Evolutionary conservation across 257 asterid genomes (phyloP).

Genomic region (Primulina huaijiensis): DNA sequence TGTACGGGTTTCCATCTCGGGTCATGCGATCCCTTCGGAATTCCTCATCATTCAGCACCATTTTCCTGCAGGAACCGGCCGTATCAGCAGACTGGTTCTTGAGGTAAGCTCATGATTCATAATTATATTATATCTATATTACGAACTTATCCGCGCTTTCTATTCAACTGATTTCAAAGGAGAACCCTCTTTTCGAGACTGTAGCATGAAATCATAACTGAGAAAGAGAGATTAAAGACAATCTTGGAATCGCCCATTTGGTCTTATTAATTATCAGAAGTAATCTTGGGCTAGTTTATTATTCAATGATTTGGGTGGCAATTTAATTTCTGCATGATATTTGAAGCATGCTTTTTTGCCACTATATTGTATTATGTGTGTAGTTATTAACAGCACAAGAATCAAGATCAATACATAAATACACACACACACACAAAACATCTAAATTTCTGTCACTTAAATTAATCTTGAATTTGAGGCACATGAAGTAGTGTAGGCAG

Average conservation of each 20-base stretch:
- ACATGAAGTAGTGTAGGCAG: neutral
- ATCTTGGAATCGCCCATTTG: too few relatives aligned
- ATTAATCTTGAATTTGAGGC: neutral
- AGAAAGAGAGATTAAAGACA: too few relatives aligned
- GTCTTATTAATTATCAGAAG: neutral
- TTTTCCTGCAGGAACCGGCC: neutral
- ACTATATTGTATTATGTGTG: too few relatives aligned
- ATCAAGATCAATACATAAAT: too few relatives aligned
- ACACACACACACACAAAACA: too few relatives aligned
- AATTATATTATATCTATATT: too few relatives aligned
- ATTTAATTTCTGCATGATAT: neutral
- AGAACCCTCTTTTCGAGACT: neutral
- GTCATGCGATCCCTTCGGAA: neutral
- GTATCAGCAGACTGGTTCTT: neutral
- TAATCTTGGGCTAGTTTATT: neutral
- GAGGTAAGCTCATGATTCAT: neutral
- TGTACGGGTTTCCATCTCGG: neutral
- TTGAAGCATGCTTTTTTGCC: too few relatives aligned
- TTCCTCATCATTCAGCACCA: neutral
- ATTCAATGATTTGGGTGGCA: neutral
- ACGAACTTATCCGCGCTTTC: too few relatives aligned
- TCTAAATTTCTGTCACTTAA: neutral
- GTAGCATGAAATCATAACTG: neutral
- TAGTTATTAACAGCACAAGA: too few relatives aligned
- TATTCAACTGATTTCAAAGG: neutral